Conservation (phyloP, 768 basidiomycete genomes). For the Tricholoma sp. region DNA sequence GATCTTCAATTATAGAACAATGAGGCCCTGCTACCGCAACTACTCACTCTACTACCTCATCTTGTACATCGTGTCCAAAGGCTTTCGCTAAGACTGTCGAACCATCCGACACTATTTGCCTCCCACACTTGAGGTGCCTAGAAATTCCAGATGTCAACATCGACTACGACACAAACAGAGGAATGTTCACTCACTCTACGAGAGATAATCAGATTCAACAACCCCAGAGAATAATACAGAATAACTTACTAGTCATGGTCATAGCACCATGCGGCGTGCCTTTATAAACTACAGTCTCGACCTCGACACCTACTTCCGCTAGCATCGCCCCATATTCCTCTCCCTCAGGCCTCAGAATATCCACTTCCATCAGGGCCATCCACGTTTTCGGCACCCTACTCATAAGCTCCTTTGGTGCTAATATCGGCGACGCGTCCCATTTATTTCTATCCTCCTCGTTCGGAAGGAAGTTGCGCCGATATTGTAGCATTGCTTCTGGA, state of each 20-base stretch:
- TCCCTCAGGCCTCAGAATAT: constrained; percentile 66
- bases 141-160: neutral
- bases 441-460: constrained; percentile 52
- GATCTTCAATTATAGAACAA: too few relatives aligned
- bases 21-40: too few relatives aligned
- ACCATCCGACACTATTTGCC: neutral
- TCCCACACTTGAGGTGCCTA: neutral
- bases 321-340: constrained; percentile 58
- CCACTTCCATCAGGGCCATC: constrained; percentile 61
- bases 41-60: too few relatives aligned
- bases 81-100: too few relatives aligned
- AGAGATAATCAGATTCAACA: too few relatives aligned
- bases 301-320: constrained; percentile 43
- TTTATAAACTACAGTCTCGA: constrained; percentile 52
- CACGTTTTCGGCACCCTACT: constrained; percentile 50
- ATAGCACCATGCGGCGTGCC: constrained; percentile 68
- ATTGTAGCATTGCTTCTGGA: constrained; percentile 70
- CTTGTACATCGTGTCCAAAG: too few relatives aligned
- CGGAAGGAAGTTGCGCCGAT: constrained; percentile 63
- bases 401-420: constrained; percentile 54
- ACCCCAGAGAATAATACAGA: neutral
- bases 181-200: too few relatives aligned
- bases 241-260: constrained; percentile 62
- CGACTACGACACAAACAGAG: too few relatives aligned
- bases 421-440: constrained; percentile 68